Base-by-base conservation (phyloP, 2,329 filamentous ascomycete genomes). In the Penicillium sp. region DNA sequence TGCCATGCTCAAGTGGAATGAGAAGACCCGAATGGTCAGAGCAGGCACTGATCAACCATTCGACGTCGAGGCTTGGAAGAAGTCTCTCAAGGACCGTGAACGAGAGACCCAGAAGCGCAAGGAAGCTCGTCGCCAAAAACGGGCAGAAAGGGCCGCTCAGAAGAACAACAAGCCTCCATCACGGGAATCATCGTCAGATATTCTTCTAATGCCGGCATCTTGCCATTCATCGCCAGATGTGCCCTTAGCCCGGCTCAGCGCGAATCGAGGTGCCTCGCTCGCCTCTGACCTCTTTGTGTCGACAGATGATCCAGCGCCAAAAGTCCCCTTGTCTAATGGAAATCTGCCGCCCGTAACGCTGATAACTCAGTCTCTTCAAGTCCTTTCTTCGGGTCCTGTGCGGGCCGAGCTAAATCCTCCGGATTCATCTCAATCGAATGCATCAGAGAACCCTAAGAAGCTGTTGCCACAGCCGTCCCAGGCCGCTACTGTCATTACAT, bases 1-100 rank as follows among this genome's bases (percentile, higher is more conserved):
- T 19, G 79, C 75, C 0, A 69, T 86, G 22, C 42, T 71, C 8
- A 75, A 79, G 1, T 84, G 82, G 80, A 64, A 69, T 45, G 58
- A 66, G 24, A 76, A 75, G 45, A 76, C 78, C 55, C 65, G 65
- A 37, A 67, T 68, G 13, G 74, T 79, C 51, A 61, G 62, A 17
- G 67, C 70, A 42, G 72, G 79, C 24, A 68, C 68, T 51, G 59
- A 71, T 38, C 40, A 54, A 8, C 59, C 64, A 17, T 79, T 81
- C 57, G 70, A 80, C 65, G 44, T 79, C 12, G 56, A 68, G 19
- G 60, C 57, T 8, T 78, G 73, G 68, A 66, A 78, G 63, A 69
- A 65, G 17, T 67, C 65, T 63, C 9, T 66, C 73, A 51, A 45
- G 65, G 22, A 70, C 69, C 19, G 30, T 2, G 33, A 68, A 56